Evolutionary conservation across 1,284 basidiomycete species (phyloP).

Genomic region (Cystobasidiaceae sp.): DNA sequence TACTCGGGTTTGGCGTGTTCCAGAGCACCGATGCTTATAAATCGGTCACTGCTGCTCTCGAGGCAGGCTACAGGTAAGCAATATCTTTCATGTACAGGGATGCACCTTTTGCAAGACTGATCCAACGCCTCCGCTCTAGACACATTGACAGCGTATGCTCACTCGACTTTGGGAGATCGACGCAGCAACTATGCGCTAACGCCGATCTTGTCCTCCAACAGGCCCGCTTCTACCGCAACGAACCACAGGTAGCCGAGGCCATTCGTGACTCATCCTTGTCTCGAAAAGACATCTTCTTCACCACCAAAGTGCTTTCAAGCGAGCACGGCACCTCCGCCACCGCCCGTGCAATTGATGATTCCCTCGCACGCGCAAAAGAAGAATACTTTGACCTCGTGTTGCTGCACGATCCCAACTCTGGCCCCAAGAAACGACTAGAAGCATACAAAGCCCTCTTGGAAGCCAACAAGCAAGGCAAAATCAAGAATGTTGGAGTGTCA

Average conservation of each 20-base stretch:
- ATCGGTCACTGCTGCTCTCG: constrained; percentile 4
- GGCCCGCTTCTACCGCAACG: constrained; percentile 24
- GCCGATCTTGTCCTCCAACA: neutral
- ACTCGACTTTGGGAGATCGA: too few species aligned
- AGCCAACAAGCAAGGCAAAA: constrained; percentile 20
- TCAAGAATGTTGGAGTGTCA: constrained; percentile 34
- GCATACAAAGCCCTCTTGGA: constrained; percentile 31
- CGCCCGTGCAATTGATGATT: constrained; percentile 3
- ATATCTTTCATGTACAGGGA: neutral
- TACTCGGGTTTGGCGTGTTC: neutral
- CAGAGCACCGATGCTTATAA: neutral
- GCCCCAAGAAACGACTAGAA: constrained; percentile 32
- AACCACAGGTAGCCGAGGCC: neutral
- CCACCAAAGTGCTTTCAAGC: constrained; percentile 5
- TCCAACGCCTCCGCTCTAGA: neutral
- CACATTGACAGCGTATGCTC: constrained; percentile 19
- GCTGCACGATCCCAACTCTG: constrained; percentile 32
- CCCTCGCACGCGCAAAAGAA: neutral
- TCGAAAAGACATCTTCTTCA: neutral
- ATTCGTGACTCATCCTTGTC: neutral
- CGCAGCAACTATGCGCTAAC: neutral
- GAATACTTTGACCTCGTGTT: constrained; percentile 34
- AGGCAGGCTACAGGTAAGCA: constrained; percentile 19
- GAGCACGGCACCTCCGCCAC: neutral
- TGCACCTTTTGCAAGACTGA: too few species aligned